These are phyloP conservation scores for Rehmannia glutinosa DNA, from an alignment of 257 asterid genomes.

Conservation along the genomic window DNA sequence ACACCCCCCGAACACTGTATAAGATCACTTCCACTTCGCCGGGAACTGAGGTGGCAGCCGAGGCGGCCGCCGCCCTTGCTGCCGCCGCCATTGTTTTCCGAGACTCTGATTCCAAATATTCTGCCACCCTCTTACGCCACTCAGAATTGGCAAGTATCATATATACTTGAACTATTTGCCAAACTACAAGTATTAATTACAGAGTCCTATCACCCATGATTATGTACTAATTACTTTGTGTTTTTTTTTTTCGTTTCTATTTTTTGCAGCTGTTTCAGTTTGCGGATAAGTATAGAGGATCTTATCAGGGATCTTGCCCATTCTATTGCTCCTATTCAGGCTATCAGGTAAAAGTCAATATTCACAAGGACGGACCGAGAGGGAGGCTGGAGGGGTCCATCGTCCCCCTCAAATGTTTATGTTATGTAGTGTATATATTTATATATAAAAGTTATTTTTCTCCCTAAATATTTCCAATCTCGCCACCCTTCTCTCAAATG, in stretches of 20 bases:
- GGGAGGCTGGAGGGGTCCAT: no score
- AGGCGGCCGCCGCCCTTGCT: slow-evolving; percentile 80
- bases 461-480: no score
- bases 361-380: no score
- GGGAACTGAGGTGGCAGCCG: slow-evolving; percentile 75
- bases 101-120: slow-evolving; percentile 38
- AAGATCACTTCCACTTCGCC: slow-evolving; percentile 59
- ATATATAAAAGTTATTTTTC: no score
- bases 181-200: no score
- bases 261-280: slow-evolving; percentile 52
- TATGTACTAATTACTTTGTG: not conserved
- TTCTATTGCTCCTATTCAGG: slow-evolving; percentile 86
- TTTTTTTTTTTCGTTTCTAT: not conserved
- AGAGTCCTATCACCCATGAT: no score
- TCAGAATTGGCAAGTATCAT: slow-evolving; percentile 35
- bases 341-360: slow-evolving; percentile 82
- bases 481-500: no score
- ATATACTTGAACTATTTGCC: no score
- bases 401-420: no score
- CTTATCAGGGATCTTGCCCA: slow-evolving; percentile 74
- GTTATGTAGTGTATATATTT: no score
- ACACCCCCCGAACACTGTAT: slow-evolving; percentile 61
- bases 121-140: slow-evolving; percentile 33
- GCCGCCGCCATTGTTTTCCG: slow-evolving; percentile 66
- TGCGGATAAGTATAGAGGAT: slow-evolving; percentile 71